Base-by-base conservation (phyloP, 352 stramenopile species). In the Globisporangium abappressorium region DNA sequence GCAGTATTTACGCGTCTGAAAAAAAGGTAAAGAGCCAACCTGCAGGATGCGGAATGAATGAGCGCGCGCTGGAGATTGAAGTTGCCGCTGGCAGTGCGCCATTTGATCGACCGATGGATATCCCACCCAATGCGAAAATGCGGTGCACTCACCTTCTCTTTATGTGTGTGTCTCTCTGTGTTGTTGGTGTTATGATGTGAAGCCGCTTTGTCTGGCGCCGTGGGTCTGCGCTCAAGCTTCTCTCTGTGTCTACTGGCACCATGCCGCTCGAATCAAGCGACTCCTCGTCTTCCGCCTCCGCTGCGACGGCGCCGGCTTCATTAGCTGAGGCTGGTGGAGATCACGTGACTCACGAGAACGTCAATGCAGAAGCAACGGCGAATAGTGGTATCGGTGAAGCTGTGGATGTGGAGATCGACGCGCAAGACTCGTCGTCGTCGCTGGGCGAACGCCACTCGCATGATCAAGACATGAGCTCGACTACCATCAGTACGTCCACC, bases 391-490 rank as follows among this genome's bases (percentile, higher is more conserved):
- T 36, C 18, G 46, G 9, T 5, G 55, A 60, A 18, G 18, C 60
- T 4, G 43, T 33, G 8, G 60, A 15, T 15, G 65, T 33, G 5
- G 57, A n/a, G 46, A 59, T 33, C 12, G 41, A 26, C 41, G 41
- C 57, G 15, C 61, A 73, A 22, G 64, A 65, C n/a, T 33, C 51
- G 18, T n/a, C 66, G 62, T 58, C 60, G 26, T 51, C 43, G 18
- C 43, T 51, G 43, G 43, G 43, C 20, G 18, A 24, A 24, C 18
- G 6, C 18, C 6, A 51, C 7, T 12, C 55, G 30, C 49, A 63
- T 2, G n/a, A 62, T 2, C 57, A 63, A 36, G 59, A 47, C 59
- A 30, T 36, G 14, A 51, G 43, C 43, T 51, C 43, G 18, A 24
- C 43, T 8, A 51, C 43, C 18, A 51, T 51, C 43, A 49, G 43